A percentile compares a stretch with the other conserved stretches of the same genome.
Conservation (phyloP, 768 basidiomycete genomes). For the Sarcodon sp. region DNA sequence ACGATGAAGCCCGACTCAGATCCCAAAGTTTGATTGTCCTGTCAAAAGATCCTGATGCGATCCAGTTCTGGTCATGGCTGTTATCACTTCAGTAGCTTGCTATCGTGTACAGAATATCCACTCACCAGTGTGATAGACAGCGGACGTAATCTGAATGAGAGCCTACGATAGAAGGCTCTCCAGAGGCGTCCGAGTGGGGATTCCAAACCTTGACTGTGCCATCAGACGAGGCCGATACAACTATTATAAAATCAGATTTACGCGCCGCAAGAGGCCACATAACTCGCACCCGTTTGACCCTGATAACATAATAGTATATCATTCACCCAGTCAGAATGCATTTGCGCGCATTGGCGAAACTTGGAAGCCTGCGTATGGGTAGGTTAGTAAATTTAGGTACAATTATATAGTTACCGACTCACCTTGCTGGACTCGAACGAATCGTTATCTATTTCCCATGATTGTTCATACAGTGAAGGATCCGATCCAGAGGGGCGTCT, state of each 20-base stretch:
- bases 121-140: slow-evolving; percentile 62
- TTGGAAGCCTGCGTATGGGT: slow-evolving; percentile 27
- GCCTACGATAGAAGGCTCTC: slow-evolving; percentile 59
- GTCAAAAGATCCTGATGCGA: slow-evolving; percentile 92
- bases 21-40: slow-evolving; percentile 94
- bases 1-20: slow-evolving; percentile 29
- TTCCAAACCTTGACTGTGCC: slow-evolving; percentile 91
- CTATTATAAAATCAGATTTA: slow-evolving; percentile 19
- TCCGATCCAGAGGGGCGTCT: slow-evolving; percentile 9
- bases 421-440: slow-evolving; percentile 37
- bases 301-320: slow-evolving; percentile 86
- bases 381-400: background rate
- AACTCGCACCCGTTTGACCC: slow-evolving; percentile 66
- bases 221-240: slow-evolving; percentile 91
- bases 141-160: slow-evolving; percentile 80
- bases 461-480: slow-evolving; percentile 44
- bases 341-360: slow-evolving; percentile 83
- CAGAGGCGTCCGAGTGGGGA: slow-evolving; percentile 51
- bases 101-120: slow-evolving; percentile 1
- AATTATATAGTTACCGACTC: slow-evolving; percentile 11
- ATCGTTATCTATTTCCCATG: slow-evolving; percentile 69
- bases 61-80: slow-evolving; percentile 74
- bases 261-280: background rate
- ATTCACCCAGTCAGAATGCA: slow-evolving; percentile 94
- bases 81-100: slow-evolving; percentile 5